Base-by-base conservation (phyloP, 805 yeast genomes). In the Saccharomycopsis sp. region DNA sequence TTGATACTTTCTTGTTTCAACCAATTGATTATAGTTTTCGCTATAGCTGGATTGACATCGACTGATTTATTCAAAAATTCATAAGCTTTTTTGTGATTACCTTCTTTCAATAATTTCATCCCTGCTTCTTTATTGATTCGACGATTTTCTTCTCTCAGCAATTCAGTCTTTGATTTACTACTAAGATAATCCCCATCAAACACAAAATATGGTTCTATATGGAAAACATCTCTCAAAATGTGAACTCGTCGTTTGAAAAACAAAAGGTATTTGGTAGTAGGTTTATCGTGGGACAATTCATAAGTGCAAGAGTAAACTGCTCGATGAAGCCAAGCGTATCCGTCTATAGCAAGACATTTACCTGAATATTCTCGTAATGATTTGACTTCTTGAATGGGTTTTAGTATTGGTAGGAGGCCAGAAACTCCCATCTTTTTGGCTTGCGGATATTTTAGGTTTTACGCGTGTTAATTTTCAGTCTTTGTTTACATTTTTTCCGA, bases 251-350 rank as follows among this genome's bases (percentile, higher is more conserved):
- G 77, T 59, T 78, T 64, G 40, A 89, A 79, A 54, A 80, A 87
- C 26, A 75, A 77, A 31, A 90, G 61, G 58, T 84, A 85, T 56
- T 76, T 72, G n/a, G 70, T 67, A 0, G 97, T 86, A 1, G 88
- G 86, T 41, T 64, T 61, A 8, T 76, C 85, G 41, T 74, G 66
- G 6, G 87, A 86, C 38, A 93, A 65, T 40, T 93, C 96, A 62
- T 74, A 77, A 0, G 97, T 84, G 62, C 97, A 89, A 14, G 86
- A 67, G 41, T 81, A 74, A 2, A 85, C 79, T 3, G 93, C 89
- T 51, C 85, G 75, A 62, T 93, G 99, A 4, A 93, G 73, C 99
- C 99, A 93, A 1, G 96, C 88, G 57, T 87, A 93, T 0, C 95
- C 89, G 59, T 93, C 99, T n/a, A 93, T 81, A 0, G 95, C 99